Evolutionary conservation across 2,329 filamentous ascomycete genomes (phyloP).

Genomic region (Clonostachys solani): DNA sequence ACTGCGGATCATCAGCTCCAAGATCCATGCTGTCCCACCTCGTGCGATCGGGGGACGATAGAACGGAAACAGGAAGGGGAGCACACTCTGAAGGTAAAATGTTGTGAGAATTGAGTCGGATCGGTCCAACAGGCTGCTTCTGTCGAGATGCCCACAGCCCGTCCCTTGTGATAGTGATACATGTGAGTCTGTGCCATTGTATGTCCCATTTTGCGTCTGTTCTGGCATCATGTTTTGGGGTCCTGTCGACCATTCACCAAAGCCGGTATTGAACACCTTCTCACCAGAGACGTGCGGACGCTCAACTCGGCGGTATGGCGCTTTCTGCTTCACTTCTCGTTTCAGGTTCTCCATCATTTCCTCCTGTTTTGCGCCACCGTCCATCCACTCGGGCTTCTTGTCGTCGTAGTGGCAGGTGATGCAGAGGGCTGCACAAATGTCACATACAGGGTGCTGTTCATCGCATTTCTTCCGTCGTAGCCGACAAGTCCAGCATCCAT

Average conservation of each 20-base stretch:
- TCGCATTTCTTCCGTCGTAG: conserved; percentile 52
- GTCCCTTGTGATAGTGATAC: too few species aligned
- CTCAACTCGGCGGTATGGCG: too few species aligned
- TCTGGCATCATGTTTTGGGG: too few species aligned
- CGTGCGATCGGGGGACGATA: conserved; percentile 22
- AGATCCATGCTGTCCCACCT: too few species aligned
- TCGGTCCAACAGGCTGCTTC: too few species aligned
- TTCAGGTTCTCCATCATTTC: conserved; percentile 9
- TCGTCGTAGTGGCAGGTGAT: conserved; percentile 42
- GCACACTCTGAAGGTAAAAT: conserved; percentile 26
- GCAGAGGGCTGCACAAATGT: conserved; percentile 34
- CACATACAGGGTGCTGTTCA: conserved; percentile 35
- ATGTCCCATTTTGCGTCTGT: too few species aligned
- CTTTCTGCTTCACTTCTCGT: neutral
- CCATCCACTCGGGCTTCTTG: conserved; percentile 43
- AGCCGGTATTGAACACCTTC: too few species aligned
- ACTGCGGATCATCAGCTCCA: too few species aligned
- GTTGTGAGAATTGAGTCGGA: neutral
- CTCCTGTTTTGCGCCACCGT: conserved; percentile 17
- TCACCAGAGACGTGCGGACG: too few species aligned
- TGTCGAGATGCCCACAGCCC: too few species aligned
- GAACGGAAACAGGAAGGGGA: conserved; percentile 52
- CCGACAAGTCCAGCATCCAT: conserved; percentile 44
- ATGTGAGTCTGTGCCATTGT: too few species aligned
- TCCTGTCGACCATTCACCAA: too few species aligned